These are phyloP conservation scores for Pythium graminicola DNA, from an alignment of 352 stramenopile genomes.

Conservation along the genomic window DNA sequence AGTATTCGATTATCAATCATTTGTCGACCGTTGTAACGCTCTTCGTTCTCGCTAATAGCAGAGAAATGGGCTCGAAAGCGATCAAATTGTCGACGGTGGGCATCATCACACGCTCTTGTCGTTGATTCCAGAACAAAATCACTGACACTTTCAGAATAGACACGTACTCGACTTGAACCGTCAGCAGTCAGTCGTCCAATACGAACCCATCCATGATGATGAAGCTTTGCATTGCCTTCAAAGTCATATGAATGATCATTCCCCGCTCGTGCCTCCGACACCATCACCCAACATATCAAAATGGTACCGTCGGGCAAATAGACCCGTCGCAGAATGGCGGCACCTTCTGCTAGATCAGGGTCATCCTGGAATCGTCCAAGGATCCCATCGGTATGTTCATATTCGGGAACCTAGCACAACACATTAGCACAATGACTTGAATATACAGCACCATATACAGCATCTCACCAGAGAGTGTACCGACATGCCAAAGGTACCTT, in stretches of 20 bases:
- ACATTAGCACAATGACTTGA: too few relatives aligned
- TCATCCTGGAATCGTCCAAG: neutral
- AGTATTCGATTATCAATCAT: slow-evolving; percentile 6
- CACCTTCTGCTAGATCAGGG: neutral
- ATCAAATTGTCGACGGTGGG: neutral
- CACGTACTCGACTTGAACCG: neutral
- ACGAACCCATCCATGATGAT: neutral
- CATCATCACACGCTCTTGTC: neutral
- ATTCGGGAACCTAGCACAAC: neutral
- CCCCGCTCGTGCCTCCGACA: neutral
- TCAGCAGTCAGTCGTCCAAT: neutral
- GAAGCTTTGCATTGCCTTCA: neutral
- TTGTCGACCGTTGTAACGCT: neutral
- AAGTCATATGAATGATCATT: neutral
- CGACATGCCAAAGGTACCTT: too few relatives aligned
- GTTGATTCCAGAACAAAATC: neutral
- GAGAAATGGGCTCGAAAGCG: neutral
- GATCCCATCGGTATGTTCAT: neutral
- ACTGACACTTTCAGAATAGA: neutral
- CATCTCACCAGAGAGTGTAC: too few relatives aligned
- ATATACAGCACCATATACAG: too few relatives aligned
- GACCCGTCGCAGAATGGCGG: neutral
- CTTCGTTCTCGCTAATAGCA: neutral
- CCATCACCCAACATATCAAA: neutral
- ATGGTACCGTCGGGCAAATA: slow-evolving; percentile 7